These are phyloP conservation scores for Brassica napus DNA, from an alignment of 345 rosid species.

Conservation along the genomic window DNA sequence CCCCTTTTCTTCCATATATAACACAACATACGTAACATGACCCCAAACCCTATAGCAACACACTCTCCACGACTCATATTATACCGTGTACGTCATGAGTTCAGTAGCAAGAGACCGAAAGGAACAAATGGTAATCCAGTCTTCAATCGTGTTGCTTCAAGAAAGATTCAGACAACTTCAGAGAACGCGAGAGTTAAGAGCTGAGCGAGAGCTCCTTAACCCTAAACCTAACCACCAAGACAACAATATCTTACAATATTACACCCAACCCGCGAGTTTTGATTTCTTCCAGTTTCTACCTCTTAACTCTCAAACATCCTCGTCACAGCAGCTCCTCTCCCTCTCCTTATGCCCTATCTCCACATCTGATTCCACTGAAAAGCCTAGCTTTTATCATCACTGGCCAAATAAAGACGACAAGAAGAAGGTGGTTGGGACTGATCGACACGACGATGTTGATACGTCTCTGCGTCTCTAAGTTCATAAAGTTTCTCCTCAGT, in stretches of 20 bases:
- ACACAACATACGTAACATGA: conserved; percentile 26
- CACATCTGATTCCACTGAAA: conserved; percentile 23
- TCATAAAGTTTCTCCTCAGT: neutral
- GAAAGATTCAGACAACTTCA: conserved; percentile 73
- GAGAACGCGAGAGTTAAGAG: conserved; percentile 63
- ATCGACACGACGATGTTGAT: conserved; percentile 52
- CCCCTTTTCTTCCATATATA: conserved; percentile 39
- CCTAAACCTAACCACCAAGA: conserved; percentile 41
- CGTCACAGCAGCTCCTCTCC: conserved; percentile 39
- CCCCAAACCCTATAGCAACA: conserved; percentile 21
- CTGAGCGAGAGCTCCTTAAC: conserved; percentile 51
- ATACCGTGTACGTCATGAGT: conserved; percentile 24
- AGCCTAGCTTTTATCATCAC: conserved; percentile 39
- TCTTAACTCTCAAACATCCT: conserved; percentile 30
- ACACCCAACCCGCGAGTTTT: conserved; percentile 45
- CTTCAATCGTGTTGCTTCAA: conserved; percentile 70
- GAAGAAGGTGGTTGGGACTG: conserved; percentile 35
- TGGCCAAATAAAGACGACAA: conserved; percentile 38
- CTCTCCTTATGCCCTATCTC: conserved; percentile 28
- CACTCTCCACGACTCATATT: conserved; percentile 23
- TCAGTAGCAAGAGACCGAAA: conserved; percentile 50
- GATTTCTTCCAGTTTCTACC: conserved; percentile 54
- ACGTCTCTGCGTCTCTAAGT: conserved; percentile 74
- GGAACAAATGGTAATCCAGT: conserved; percentile 50
- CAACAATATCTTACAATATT: conserved; percentile 25